Base-by-base conservation (phyloP, 306 rosid genomes). In the Corylus americana region DNA sequence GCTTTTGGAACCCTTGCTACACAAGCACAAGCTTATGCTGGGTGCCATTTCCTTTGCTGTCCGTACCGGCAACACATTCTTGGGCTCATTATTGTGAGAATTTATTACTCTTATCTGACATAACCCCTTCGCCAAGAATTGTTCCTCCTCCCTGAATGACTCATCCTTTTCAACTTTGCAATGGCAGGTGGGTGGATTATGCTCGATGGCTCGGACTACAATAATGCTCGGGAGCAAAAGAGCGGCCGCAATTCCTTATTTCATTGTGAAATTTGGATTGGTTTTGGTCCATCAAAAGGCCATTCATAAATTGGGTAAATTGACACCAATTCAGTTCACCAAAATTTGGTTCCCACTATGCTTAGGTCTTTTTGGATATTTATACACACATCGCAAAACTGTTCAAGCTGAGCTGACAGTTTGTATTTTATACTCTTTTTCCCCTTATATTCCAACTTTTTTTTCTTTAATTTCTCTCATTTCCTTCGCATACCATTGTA, bases 181-280 rank as follows among this genome's bases (percentile, higher is more conserved):
- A 47, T 88, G 80, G 59, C 91, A 93, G 97, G 81, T 93, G 97
- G 97, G 97, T 93, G 76, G 97, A 93, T 79, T 93, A 93, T 88
- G 97, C 97, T 76, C 96, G 97, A 47, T 88, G 82, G 85, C 80
- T 91, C 29, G 97, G 97, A 53, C 82, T 93, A 77, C 97, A 93
- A 80, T 86, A 91, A 67, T 84, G 81, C 79, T 44, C 74, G 48
- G 82, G 76, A 79, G 54, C 20, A 66, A 57, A 55, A 66, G 42
- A 67, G 10, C 50, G 54, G 78, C 37, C 62, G 29, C 55, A 8
- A 48, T 84, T 74, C 64, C 82, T 50, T 64, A 47, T 74, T 75
- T 61, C 59, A 79, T 61, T 67, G 29, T 70, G 75, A 76, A 74
- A 72, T 59, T 75, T 76, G 70, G 20, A 14, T 77, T 17, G 59